These are phyloP conservation scores for Hypericum androsaemum DNA, from an alignment of 345 rosid species.

Conservation along the genomic window DNA sequence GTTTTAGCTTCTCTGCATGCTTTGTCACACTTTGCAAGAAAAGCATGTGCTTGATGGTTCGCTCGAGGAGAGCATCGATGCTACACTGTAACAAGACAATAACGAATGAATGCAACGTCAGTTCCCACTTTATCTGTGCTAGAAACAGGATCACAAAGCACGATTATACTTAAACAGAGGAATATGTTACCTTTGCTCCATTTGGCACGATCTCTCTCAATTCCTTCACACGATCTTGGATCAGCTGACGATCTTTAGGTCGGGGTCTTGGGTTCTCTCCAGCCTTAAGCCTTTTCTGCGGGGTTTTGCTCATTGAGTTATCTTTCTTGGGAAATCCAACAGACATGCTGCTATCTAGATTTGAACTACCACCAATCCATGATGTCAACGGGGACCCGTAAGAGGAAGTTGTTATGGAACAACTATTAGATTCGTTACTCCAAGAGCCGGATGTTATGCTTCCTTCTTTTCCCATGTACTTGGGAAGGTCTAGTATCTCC, in stretches of 20 bases:
- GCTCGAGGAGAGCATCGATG: slow-evolving; percentile 74
- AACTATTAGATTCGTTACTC: slow-evolving; percentile 34
- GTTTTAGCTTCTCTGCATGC: slow-evolving; percentile 69
- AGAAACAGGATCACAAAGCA: neutral
- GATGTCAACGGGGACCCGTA: slow-evolving; percentile 78
- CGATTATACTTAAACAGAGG: neutral
- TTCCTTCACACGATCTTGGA: slow-evolving; percentile 97
- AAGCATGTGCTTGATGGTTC: slow-evolving; percentile 72
- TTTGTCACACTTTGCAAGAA: slow-evolving; percentile 83
- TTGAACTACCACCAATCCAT: slow-evolving; percentile 57
- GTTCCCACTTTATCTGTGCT: neutral
- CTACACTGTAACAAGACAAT: slow-evolving; percentile 51
- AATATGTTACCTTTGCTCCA: slow-evolving; percentile 67
- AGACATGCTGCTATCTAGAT: slow-evolving; percentile 44
- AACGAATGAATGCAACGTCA: slow-evolving; percentile 9
- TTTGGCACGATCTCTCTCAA: slow-evolving; percentile 92
- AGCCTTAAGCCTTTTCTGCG: slow-evolving; percentile 75
- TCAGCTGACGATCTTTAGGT: slow-evolving; percentile 99
- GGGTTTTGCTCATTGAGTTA: slow-evolving; percentile 49
- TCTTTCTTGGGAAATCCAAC: slow-evolving; percentile 61
- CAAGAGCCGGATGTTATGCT: slow-evolving; percentile 30
- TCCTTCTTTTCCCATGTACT: slow-evolving; percentile 28
- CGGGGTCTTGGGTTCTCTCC: slow-evolving; percentile 95
- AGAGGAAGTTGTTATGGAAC: slow-evolving; percentile 41
- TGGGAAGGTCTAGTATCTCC: slow-evolving; percentile 29